A percentile compares a stretch with the other conserved stretches of the same genome.
These are phyloP conservation scores for Trypanosoma congolense DNA, from an alignment of 208 protist species.

Conservation along the genomic window DNA sequence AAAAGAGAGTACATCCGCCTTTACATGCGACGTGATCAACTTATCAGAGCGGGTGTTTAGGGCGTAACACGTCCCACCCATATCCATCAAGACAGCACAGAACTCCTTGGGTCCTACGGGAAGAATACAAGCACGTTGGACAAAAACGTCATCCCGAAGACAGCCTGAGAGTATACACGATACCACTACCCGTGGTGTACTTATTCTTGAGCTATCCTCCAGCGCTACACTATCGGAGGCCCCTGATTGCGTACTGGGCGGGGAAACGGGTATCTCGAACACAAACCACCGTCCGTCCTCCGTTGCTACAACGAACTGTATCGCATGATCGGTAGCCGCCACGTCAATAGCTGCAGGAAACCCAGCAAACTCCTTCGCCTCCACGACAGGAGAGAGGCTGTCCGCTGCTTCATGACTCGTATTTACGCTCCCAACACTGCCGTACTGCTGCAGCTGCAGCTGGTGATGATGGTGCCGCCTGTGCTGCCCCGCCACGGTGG, in stretches of 20 bases:
- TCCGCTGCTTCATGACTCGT: not conserved
- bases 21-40: constrained; percentile 55
- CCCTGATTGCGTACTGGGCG: not conserved
- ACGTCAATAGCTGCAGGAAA: constrained; percentile 68
- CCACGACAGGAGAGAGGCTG: not conserved
- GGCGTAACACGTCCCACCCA: constrained; percentile 58
- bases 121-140: constrained; percentile 56
- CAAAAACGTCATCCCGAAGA: constrained; percentile 33
- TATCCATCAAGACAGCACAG: constrained; percentile 55
- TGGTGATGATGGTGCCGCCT: not conserved
- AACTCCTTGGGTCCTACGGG: constrained; percentile 43
- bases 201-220: not conserved
- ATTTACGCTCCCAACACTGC: not conserved
- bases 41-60: constrained; percentile 37
- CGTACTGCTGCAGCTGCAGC: not conserved
- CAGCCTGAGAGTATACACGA: constrained; percentile 26
- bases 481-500: too few relatives aligned
- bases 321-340: constrained; percentile 26
- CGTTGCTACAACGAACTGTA: constrained; percentile 41
- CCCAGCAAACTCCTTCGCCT: constrained; percentile 16
- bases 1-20: constrained; percentile 71
- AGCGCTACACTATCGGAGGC: not conserved
- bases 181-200: not conserved
- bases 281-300: constrained; percentile 77
- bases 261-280: constrained; percentile 34